A percentile compares a stretch with the other conserved stretches of the same genome.
phyloP scores from a whole-genome alignment of 2,329 filamentous ascomycete genomes.

The Aureobasidium uvarum region DNA sequence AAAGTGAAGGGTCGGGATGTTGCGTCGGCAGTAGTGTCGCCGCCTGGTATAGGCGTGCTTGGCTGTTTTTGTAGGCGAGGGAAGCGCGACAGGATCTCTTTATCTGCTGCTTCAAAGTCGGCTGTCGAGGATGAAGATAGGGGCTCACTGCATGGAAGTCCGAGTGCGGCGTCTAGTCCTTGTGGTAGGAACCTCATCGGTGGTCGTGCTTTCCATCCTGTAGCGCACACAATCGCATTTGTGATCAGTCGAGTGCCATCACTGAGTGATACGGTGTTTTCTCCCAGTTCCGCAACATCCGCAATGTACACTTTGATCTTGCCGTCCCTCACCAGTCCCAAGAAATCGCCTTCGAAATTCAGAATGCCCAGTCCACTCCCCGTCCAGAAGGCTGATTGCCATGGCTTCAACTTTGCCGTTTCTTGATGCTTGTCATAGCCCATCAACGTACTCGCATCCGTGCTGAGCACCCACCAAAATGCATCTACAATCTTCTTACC shows the following conservation, averaged over 20 bases:
- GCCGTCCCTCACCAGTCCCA: constrained; percentile 55
- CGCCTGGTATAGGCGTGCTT: constrained; percentile 15
- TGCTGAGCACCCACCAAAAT: constrained; percentile 58
- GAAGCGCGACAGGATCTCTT: constrained; percentile 54
- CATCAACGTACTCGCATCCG: constrained; percentile 53
- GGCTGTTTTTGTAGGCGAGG: constrained; percentile 56
- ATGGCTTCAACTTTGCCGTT: constrained; percentile 45
- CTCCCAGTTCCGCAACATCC: constrained; percentile 53
- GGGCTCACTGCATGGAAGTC: not conserved
- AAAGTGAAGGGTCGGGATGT: constrained; percentile 38
- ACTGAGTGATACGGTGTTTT: constrained; percentile 50
- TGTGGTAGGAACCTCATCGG: constrained; percentile 39
- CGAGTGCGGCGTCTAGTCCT: not conserved
- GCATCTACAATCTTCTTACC: constrained; percentile 56
- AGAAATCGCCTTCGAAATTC: constrained; percentile 58
- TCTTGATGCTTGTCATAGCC: constrained; percentile 47
- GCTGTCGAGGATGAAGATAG: constrained; percentile 36
- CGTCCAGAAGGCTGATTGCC: constrained; percentile 51
- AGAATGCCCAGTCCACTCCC: constrained; percentile 58
- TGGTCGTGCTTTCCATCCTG: constrained; percentile 56
- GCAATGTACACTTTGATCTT: constrained; percentile 57
- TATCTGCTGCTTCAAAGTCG: constrained; percentile 45
- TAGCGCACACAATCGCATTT: constrained; percentile 56
- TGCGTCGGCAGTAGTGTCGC: not conserved
- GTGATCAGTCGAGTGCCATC: constrained; percentile 47